Percentiles rank a stretch among this genome's conserved stretches.
Conservation (phyloP, 1,139 yeast species). For the Suhomyces wounanorum region DNA sequence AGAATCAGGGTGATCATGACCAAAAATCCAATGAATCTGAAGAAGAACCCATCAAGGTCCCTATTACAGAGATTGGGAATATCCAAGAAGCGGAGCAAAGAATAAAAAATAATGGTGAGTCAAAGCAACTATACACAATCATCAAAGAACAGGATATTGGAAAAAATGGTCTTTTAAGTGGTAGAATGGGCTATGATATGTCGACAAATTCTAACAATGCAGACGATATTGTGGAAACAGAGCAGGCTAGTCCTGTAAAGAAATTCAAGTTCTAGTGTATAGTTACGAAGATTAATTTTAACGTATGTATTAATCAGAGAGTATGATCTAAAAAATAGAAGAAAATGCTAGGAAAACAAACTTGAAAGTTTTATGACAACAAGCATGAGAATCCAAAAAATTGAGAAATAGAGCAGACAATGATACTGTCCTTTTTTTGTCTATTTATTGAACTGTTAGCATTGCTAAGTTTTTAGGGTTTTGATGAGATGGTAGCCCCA, state of each 20-base stretch:
- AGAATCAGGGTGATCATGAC: slow-evolving; percentile 3
- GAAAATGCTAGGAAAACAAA: slow-evolving; percentile 12
- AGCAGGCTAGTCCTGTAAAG: slow-evolving; percentile 1
- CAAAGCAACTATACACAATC: slow-evolving; percentile 31
- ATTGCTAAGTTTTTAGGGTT: slow-evolving; percentile 9
- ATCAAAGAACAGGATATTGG: slow-evolving; percentile 26
- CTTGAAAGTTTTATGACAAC: slow-evolving; percentile 10
- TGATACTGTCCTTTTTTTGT: slow-evolving; percentile 1
- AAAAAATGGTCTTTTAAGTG: slow-evolving; percentile 19
- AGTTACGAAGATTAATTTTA: slow-evolving; percentile 2
- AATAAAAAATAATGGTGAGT: slow-evolving; percentile 8
- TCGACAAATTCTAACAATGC: slow-evolving; percentile 1
- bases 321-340: slow-evolving; percentile 10
- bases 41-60: slow-evolving; percentile 14
- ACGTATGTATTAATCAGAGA: slow-evolving; percentile 13
- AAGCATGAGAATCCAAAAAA: slow-evolving; percentile 8
- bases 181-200: slow-evolving; percentile 26
- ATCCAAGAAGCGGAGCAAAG: neutral
- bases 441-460: slow-evolving; percentile 8
- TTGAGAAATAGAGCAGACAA: neutral
- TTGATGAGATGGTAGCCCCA: slow-evolving; percentile 7
- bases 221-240: neutral
- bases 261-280: slow-evolving; percentile 17
- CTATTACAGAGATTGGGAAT: slow-evolving; percentile 15
- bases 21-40: slow-evolving; percentile 1